Evolutionary conservation across 345 rosid genomes (phyloP).

Genomic region (Hibiscus trionum): DNA sequence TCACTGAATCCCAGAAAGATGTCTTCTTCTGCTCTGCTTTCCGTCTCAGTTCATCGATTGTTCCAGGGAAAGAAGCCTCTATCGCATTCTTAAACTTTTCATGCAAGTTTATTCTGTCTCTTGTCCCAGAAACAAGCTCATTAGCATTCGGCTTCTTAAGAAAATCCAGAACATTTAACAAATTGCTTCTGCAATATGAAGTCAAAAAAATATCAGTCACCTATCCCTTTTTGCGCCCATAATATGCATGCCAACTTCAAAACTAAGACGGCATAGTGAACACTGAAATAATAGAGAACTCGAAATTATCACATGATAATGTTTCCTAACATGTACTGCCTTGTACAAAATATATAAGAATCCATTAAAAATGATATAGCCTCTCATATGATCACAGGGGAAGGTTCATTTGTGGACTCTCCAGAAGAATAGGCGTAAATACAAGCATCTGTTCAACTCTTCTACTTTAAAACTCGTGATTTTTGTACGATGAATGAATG

Average conservation of each 20-base stretch:
- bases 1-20: neutral
- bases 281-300: neutral
- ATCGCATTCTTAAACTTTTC: conserved; percentile 67
- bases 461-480: neutral
- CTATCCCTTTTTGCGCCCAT: neutral
- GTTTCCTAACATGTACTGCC: neutral
- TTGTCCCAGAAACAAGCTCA: conserved; percentile 79
- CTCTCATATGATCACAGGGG: neutral
- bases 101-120: conserved; percentile 66
- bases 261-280: neutral
- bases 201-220: neutral
- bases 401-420: neutral
- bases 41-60: conserved; percentile 40
- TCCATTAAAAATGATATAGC: neutral
- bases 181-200: conserved; percentile 58
- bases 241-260: neutral
- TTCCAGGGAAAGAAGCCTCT: conserved; percentile 57
- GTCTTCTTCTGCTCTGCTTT: conserved; percentile 44
- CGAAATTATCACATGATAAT: neutral
- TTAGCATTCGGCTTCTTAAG: conserved; percentile 81
- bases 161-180: conserved; percentile 76
- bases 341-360: neutral
- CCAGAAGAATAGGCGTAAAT: neutral
- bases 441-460: neutral
- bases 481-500: neutral